These are phyloP conservation scores for Trypanosoma conorhini DNA, from an alignment of 208 protist species.

Conservation along the genomic window DNA sequence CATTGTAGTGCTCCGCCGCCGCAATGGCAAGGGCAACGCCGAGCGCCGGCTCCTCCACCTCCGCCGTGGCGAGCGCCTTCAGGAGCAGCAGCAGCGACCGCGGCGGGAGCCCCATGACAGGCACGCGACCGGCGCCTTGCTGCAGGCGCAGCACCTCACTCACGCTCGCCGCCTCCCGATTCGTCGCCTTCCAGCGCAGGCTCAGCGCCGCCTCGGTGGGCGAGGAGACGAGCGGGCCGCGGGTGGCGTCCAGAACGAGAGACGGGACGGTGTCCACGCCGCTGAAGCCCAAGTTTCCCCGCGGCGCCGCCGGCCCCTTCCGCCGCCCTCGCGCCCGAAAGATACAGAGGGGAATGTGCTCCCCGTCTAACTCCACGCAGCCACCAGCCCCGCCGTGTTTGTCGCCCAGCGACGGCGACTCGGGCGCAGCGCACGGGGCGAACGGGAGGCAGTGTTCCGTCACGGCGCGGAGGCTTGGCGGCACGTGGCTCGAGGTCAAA, in stretches of 20 bases:
- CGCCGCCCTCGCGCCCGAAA: slow-evolving; percentile 24
- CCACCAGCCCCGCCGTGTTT: not conserved
- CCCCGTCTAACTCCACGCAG: slow-evolving; percentile 21
- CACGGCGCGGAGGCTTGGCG: slow-evolving; percentile 40
- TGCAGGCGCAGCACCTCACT: slow-evolving; percentile 53
- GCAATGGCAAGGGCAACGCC: slow-evolving; percentile 77
- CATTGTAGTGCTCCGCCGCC: slow-evolving; percentile 70
- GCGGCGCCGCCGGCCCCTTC: slow-evolving; percentile 11
- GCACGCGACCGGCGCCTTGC: slow-evolving; percentile 37
- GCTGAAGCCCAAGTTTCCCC: slow-evolving; percentile 48
- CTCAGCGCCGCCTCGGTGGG: slow-evolving; percentile 45
- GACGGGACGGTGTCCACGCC: slow-evolving; percentile 77
- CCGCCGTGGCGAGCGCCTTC: slow-evolving; percentile 59
- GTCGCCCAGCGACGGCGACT: not conserved
- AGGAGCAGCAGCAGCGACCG: slow-evolving; percentile 64
- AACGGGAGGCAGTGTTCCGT: slow-evolving; percentile 71
- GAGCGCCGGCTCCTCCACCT: slow-evolving; percentile 75
- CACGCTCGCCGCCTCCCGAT: slow-evolving; percentile 58
- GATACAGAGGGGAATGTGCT: slow-evolving; percentile 13
- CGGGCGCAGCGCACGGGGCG: slow-evolving; percentile 5
- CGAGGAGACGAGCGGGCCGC: slow-evolving; percentile 72
- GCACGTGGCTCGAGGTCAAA: slow-evolving; percentile 58
- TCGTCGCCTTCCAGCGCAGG: slow-evolving; percentile 75
- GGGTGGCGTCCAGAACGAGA: slow-evolving; percentile 64
- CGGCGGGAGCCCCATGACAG: slow-evolving; percentile 55